Evolutionary conservation across 2,329 filamentous ascomycete genomes (phyloP), one percentile per base, ranked within the genome.

Genomic region (Monosporascus sp.): DNA sequence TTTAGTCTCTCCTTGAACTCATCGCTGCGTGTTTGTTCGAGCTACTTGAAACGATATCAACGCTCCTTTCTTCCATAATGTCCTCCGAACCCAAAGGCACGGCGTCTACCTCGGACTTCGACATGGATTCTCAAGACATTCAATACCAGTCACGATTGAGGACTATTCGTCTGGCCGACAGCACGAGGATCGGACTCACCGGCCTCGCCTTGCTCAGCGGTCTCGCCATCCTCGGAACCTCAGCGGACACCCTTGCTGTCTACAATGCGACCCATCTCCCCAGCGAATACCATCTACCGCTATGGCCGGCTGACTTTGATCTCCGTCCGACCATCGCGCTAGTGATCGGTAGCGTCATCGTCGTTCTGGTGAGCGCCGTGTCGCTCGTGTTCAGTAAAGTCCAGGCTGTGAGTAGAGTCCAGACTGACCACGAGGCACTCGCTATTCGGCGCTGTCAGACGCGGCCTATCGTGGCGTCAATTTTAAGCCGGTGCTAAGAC

Each of bases 291-390:
- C 61, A 78, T 22, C 72, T 85, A 18, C 72, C 81, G 1, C 63
- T 86, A 48, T 86, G 83, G 83, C 83, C 83, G 0, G 67, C 72
- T 15, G 68, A 77, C 31, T 81, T 86, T 62, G 77, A 85, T 63
- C 63, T 82, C 37, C 73, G 79, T 48, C 82, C 82, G 2, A 81
- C 79, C 3, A 68, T 80, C 31, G 78, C 81, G 8, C 70, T 85
- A 26, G 74, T 85, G 18, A 74, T 72, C 26, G 78, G 78, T 38
- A 75, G 80, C 49, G 67, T 71, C 37, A 67, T 85, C 46, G 73
- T 84, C 8, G 65, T 78, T 7, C 51, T 80, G 7, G 66, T 74
- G 55, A 84, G 78, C 61, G 61, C 72, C 3, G 59, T 77, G 9
- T 78, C 78, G 6, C 65, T 86, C 49, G 57, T 75, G 17, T 73